Conservation (phyloP, 495 filamentous ascomycete genomes). For the Hypoxylon intermedium region DNA sequence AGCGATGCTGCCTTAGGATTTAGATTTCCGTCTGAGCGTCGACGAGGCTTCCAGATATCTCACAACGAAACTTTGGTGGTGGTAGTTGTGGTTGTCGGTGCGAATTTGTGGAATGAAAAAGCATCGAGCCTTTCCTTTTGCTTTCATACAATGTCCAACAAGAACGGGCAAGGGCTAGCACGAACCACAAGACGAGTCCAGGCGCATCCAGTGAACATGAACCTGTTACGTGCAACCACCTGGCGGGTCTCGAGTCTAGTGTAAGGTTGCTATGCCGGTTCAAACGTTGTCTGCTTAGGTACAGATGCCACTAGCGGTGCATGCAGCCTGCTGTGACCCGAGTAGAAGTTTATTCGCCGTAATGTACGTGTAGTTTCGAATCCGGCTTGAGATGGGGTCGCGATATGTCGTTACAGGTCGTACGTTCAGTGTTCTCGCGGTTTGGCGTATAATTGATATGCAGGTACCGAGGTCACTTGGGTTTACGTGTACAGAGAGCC, state of each 20-base stretch:
- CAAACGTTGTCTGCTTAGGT: constrained; percentile 12
- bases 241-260: constrained; percentile 8
- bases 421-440: constrained; percentile 5
- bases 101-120: constrained; percentile 3
- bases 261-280: no score
- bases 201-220: constrained; percentile 13
- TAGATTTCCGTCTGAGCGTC: constrained; percentile 12
- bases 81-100: background rate
- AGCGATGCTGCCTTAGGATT: constrained; percentile 13
- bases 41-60: constrained; percentile 6
- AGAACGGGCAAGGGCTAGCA: constrained; percentile 10
- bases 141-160: no score
- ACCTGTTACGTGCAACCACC: constrained; percentile 30
- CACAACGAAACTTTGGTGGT: background rate
- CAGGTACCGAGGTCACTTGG: constrained; percentile 24
- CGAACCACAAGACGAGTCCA: no score
- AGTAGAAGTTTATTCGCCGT: constrained; percentile 15
- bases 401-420: constrained; percentile 18
- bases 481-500: constrained; percentile 15
- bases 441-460: constrained; percentile 2
- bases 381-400: no score
- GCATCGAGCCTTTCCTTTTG: constrained; percentile 29
- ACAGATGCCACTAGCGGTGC: constrained; percentile 1
- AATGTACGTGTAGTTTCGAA: no score
- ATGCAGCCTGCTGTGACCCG: constrained; percentile 9